These are phyloP conservation scores for Komagataea norvegica DNA, from an alignment of 1,139 yeast species.

Conservation along the genomic window DNA sequence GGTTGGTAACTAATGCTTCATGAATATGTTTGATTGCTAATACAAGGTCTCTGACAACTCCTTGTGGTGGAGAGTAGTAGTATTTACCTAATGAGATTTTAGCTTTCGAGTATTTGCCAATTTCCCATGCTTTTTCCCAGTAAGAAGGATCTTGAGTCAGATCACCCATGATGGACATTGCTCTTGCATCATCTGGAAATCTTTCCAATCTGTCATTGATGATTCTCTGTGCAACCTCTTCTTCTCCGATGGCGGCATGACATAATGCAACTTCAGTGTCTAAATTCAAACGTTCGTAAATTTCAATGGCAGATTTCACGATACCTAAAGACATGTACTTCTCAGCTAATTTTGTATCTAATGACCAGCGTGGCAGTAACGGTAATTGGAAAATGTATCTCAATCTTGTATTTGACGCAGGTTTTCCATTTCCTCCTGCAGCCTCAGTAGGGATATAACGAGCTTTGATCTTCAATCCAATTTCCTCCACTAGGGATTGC, in stretches of 20 bases:
- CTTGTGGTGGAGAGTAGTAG: conserved; percentile 64
- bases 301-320: conserved; percentile 81
- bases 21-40: conserved; percentile 63
- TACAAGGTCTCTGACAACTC: conserved; percentile 47
- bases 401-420: conserved; percentile 48
- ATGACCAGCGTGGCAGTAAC: conserved; percentile 77
- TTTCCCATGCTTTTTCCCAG: conserved; percentile 87
- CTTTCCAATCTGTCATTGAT: conserved; percentile 48
- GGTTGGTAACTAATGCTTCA: conserved; percentile 70
- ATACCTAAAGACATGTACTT: conserved; percentile 85
- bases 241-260: conserved; percentile 81
- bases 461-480: conserved; percentile 64
- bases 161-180: conserved; percentile 83
- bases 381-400: conserved; percentile 72
- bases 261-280: conserved; percentile 86
- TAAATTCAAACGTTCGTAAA: conserved; percentile 75
- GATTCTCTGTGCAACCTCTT: conserved; percentile 57
- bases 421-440: conserved; percentile 35
- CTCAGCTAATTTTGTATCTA: conserved; percentile 82
- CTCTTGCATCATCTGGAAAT: conserved; percentile 77
- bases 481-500: conserved; percentile 87
- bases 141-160: conserved; percentile 67
- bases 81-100: conserved; percentile 77
- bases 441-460: conserved; percentile 48
- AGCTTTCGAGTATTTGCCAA: conserved; percentile 79